A percentile compares a stretch with the other conserved stretches of the same genome.
These are phyloP conservation scores for Dalbergia cultrata DNA, from an alignment of 306 rosid genomes.

Conservation along the genomic window DNA sequence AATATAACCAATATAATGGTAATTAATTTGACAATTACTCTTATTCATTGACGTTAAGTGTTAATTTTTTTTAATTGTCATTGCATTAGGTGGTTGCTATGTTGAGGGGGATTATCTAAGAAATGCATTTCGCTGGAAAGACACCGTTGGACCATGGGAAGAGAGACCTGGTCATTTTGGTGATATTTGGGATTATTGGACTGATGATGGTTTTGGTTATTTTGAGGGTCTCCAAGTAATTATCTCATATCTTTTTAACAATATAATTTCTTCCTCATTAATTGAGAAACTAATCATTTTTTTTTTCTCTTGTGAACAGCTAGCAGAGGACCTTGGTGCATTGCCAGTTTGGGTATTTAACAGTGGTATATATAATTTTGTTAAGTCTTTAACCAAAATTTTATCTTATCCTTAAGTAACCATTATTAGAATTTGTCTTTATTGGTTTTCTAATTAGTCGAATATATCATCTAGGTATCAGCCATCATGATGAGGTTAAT, in stretches of 20 bases:
- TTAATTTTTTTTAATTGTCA: background rate
- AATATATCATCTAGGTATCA: constrained; percentile 58
- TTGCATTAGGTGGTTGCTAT: constrained; percentile 75
- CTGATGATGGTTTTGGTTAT: constrained; percentile 87
- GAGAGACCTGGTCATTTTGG: constrained; percentile 85
- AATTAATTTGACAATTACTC: too few relatives aligned
- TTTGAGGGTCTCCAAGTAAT: constrained; percentile 80
- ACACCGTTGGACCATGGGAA: constrained; percentile 82
- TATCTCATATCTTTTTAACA: background rate
- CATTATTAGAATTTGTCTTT: background rate
- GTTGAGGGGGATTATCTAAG: constrained; percentile 86
- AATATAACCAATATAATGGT: too few relatives aligned
- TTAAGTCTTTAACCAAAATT: background rate
- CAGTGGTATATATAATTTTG: constrained; percentile 53
- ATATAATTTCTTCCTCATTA: background rate
- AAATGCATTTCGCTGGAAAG: constrained; percentile 91
- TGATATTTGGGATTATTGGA: constrained; percentile 92
- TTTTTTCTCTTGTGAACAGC: constrained; percentile 51
- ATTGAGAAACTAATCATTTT: background rate
- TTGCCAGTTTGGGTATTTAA: constrained; percentile 86
- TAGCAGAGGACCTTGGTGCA: constrained; percentile 77
- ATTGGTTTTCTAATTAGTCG: background rate
- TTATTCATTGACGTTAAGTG: background rate
- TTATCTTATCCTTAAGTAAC: background rate
- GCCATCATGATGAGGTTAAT: constrained; percentile 69